A percentile compares a stretch with the other conserved stretches of the same genome.
These are phyloP conservation scores for Arabidopsis hybrid DNA, from an alignment of 441 rosid species.

Conservation along the genomic window DNA sequence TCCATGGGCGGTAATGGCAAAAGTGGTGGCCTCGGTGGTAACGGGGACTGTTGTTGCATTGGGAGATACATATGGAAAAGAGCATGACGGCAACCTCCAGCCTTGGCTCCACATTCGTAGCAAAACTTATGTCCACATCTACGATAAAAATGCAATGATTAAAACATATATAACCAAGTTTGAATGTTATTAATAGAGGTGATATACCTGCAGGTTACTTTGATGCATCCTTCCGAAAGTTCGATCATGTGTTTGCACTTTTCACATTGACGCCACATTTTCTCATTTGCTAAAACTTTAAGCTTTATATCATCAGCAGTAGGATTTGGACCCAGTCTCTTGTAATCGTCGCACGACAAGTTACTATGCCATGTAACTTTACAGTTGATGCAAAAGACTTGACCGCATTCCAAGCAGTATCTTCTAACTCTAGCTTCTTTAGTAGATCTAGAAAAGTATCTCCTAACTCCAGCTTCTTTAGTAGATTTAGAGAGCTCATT, in stretches of 20 bases:
- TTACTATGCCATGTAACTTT: background rate
- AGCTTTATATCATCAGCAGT: background rate
- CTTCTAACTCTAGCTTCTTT: background rate
- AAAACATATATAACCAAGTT: background rate
- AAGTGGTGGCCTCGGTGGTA: background rate
- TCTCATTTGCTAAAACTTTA: background rate
- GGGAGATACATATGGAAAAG: background rate
- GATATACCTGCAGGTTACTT: background rate
- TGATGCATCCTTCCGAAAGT: background rate
- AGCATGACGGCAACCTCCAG: constrained; percentile 1
- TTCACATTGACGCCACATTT: background rate
- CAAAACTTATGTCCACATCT: constrained; percentile 65
- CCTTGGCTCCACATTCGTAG: constrained; percentile 43
- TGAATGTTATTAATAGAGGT: background rate
- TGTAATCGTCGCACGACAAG: background rate
- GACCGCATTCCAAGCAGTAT: background rate
- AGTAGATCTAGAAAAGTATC: background rate
- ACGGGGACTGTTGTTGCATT: background rate
- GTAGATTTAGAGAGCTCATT: background rate
- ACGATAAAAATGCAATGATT: background rate
- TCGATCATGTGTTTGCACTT: background rate
- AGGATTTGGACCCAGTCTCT: background rate
- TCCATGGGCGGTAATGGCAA: too few species aligned
- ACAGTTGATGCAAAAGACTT: background rate
- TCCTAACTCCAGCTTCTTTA: background rate